These are phyloP conservation scores for Aspergillus brunneoviolaceus DNA, from an alignment of 2,329 filamentous ascomycete genomes.

Conservation along the genomic window DNA sequence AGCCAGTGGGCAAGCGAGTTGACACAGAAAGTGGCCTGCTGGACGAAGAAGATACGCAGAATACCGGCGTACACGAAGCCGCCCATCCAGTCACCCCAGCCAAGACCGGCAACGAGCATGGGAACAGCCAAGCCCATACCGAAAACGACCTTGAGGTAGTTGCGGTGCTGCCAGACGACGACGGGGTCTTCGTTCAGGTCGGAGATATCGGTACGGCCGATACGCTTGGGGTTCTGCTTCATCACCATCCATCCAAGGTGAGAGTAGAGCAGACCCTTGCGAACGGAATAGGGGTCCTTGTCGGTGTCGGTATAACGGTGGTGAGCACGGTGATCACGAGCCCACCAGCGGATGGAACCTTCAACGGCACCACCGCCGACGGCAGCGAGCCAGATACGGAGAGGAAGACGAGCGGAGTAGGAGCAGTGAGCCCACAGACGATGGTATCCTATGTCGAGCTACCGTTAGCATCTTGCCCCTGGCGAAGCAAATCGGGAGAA, in stretches of 20 bases:
- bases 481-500: slow-evolving; percentile 9
- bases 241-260: slow-evolving; percentile 90
- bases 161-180: slow-evolving; percentile 82
- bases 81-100: slow-evolving; percentile 78
- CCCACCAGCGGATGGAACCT: slow-evolving; percentile 87
- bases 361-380: slow-evolving; percentile 81
- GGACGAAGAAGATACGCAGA: slow-evolving; percentile 82
- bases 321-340: slow-evolving; percentile 80
- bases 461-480: slow-evolving; percentile 5
- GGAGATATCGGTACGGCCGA: slow-evolving; percentile 83
- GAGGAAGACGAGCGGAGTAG: slow-evolving; percentile 72
- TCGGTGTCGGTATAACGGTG: slow-evolving; percentile 91
- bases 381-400: slow-evolving; percentile 79
- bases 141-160: slow-evolving; percentile 79
- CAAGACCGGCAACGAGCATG: slow-evolving; percentile 70
- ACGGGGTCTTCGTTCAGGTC: slow-evolving; percentile 84
- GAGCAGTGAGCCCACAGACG: slow-evolving; percentile 84
- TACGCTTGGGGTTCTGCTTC: slow-evolving; percentile 88
- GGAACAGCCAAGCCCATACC: slow-evolving; percentile 77
- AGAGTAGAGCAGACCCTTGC: slow-evolving; percentile 81
- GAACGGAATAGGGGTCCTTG: slow-evolving; percentile 87
- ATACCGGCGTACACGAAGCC: slow-evolving; percentile 85
- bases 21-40: slow-evolving; percentile 91
- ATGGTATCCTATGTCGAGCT: slow-evolving; percentile 61
- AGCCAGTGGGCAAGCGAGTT: slow-evolving; percentile 90